Base-by-base conservation (phyloP, 1,284 basidiomycete genomes). In the Leccinum solheimii region DNA sequence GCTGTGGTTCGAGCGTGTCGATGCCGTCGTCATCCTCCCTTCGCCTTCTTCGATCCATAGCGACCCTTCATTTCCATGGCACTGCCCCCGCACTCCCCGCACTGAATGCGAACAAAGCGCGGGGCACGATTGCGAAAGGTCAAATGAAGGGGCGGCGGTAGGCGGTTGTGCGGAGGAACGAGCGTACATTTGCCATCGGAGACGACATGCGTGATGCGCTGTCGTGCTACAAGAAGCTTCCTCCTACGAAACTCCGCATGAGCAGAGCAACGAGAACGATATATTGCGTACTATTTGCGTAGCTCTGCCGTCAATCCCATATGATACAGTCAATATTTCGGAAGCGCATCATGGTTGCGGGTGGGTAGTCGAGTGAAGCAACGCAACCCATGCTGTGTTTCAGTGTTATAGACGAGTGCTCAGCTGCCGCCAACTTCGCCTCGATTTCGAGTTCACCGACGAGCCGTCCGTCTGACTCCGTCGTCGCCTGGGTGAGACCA, bases 171-270 rank as follows among this genome's bases (percentile, higher is more conserved):
- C 16, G 51, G 51, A 19, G 51, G 51, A 19, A 53, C 51, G 26
- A 53, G 51, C 30, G 51, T n/a, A 34, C 51, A 53, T 32, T 21
- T 21, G 21, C 21, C 21, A 21, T 21, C 51, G 30, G 51, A 53
- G n/a, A 53, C 51, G 10, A 53, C 51, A 27, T 53, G 51, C 30
- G 11, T 53, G n/a, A 53, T 53, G 5, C n/a, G 38, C 69, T 1
- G 80, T 77, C 40, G 76, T 78, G 36, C 74, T 72, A 19, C 74
- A 78, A 5, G 72, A 66, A 14, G 68, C 68, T 23, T 66, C 60
- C 7, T 74, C 67, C 66, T 75, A 56, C 8, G 2, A 23, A 6
- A 54, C 34, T 45, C 55, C n/a, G 27, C n/a, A 56, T 69, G 9
- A 66, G 32, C 16, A 26, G 9, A 48, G 1, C 19, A 21, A 21